Evolutionary conservation across 805 yeast species (phyloP).

Genomic region (Saccharomycopsis synnaedendra): DNA sequence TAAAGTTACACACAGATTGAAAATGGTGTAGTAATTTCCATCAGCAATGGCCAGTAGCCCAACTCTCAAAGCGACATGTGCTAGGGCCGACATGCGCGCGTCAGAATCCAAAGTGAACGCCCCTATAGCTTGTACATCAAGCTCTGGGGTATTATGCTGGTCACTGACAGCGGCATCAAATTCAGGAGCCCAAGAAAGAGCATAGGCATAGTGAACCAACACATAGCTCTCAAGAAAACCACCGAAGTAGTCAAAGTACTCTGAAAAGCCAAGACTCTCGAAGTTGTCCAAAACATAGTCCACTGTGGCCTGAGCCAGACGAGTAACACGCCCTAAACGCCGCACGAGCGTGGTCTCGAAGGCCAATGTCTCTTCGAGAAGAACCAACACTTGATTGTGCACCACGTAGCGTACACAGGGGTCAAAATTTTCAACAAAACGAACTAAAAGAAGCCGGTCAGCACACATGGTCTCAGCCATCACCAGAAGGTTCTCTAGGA

Average conservation of each 20-base stretch:
- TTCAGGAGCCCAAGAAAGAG: constrained; percentile 1
- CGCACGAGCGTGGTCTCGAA: constrained; percentile 39
- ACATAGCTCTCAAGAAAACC: constrained; percentile 14
- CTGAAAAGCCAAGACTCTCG: constrained; percentile 5
- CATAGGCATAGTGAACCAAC: constrained; percentile 7
- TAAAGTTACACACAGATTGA: constrained; percentile 2
- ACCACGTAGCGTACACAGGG: constrained; percentile 53
- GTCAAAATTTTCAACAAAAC: constrained; percentile 40
- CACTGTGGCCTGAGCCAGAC: constrained; percentile 31
- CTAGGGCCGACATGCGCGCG: constrained; percentile 2
- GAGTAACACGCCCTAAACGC: constrained; percentile 38
- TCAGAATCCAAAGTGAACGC: constrained; percentile 10
- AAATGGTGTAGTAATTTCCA: background rate
- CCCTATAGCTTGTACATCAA: background rate
- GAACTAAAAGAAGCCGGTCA: constrained; percentile 18
- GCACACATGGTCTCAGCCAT: constrained; percentile 55
- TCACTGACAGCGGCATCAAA: constrained; percentile 5
- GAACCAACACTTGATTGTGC: constrained; percentile 45
- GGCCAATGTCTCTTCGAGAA: constrained; percentile 53
- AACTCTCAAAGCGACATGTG: background rate
- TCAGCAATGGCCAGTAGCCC: no score
- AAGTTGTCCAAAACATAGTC: constrained; percentile 15
- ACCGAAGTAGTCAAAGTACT: constrained; percentile 15
- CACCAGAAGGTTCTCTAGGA: constrained; percentile 61
- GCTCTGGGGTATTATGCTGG: background rate